Base-by-base conservation (phyloP, 2,329 filamentous ascomycete species). In the Botryotinia narcissicola region DNA sequence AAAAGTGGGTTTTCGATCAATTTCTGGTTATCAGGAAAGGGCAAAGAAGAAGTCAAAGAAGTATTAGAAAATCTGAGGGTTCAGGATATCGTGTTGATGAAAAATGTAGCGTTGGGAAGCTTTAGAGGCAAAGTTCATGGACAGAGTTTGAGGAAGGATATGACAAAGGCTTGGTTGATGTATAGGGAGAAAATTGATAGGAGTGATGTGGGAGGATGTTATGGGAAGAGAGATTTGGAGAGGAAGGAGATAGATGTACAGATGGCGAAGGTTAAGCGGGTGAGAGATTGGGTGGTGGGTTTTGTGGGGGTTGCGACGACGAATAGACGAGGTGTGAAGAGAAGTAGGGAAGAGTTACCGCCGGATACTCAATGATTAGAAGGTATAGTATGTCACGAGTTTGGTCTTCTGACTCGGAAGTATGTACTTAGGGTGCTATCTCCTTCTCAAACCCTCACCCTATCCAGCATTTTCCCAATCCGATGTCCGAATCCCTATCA, bases 91-190 rank as follows among this genome's bases (percentile, higher is more conserved):
- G 85, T 98, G 8, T 85, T 97, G 22, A 80, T 97, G 74, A 90
- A 91, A 73, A 94, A 95, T 78, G 90, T 97, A 10, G 94, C 92
- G 0, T 84, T 98, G 70, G 89, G 89, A 70, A 89, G 89, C 6
- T 98, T 95, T 81, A 87, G 87, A 70, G 88, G 89, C 64, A 91
- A 88, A 78, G 95, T 98, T 0, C 94, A 96, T 78, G 95, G 95
- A 0, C 92, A 97, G 81, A 96, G 92, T 79, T 83, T 98, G 75
- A 88, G 92, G 42, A 88, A 88, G 75, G 89, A 89, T 12, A 87
- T 92, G 78, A 95, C 93, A 6, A 89, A 87, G 75, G 84, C 95
- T 40, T 86, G 90, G 75, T 82, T 97, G 61, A 82, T 97, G 29
- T 89, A 89, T 78, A 86, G 89, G 35, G 83, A 85, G 73, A 85